A percentile compares a stretch with the other conserved stretches of the same genome.
Evolutionary conservation across 305 asterid genomes (phyloP).

Genomic region (Galium porrigens): DNA sequence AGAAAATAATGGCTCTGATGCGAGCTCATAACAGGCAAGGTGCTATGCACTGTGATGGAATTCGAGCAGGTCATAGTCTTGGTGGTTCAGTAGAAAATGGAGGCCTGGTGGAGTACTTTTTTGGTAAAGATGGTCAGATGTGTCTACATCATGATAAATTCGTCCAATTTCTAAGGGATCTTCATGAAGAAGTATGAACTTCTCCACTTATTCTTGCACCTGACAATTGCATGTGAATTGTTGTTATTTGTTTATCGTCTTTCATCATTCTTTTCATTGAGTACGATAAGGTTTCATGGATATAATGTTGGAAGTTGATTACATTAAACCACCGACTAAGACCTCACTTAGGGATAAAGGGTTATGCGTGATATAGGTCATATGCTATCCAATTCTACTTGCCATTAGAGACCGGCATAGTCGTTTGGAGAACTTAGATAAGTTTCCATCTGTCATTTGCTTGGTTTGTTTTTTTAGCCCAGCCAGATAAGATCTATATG

Average conservation of each 20-base stretch:
- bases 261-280: background rate
- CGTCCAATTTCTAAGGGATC: constrained; percentile 56
- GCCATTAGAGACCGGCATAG: background rate
- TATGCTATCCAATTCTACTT: background rate
- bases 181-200: constrained; percentile 60
- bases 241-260: background rate
- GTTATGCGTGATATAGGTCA: background rate
- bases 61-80: constrained; percentile 57
- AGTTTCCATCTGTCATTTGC: background rate
- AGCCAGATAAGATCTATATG: background rate
- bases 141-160: constrained; percentile 54
- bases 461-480: background rate
- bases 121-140: constrained; percentile 55
- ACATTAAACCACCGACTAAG: background rate
- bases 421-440: background rate
- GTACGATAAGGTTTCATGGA: background rate
- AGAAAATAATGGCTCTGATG: constrained; percentile 80
- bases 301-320: background rate
- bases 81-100: constrained; percentile 58
- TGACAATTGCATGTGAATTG: background rate
- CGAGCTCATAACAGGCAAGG: constrained; percentile 82
- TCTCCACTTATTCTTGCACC: constrained; percentile 9
- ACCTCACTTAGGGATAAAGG: background rate
- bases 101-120: constrained; percentile 65
- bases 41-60: constrained; percentile 52